A percentile compares a stretch with the other conserved stretches of the same genome.
Conservation (phyloP, 2,329 filamentous ascomycete species). For the Diaporthe sp. region DNA sequence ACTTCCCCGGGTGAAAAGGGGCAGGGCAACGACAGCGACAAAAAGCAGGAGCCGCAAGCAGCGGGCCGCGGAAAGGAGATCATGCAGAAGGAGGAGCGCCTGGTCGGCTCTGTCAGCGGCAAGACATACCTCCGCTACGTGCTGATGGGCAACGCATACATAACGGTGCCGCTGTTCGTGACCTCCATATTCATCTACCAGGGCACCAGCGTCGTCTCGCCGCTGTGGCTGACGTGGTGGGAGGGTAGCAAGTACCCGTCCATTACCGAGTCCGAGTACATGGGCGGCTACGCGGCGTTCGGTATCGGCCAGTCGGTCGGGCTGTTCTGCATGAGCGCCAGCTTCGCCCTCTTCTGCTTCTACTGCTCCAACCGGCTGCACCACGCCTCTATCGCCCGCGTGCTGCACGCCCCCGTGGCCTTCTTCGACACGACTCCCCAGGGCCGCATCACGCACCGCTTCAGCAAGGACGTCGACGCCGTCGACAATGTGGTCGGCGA, state of each 20-base stretch:
- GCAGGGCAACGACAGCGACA: not conserved
- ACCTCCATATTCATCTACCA: conserved; percentile 65
- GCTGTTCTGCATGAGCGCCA: conserved; percentile 72
- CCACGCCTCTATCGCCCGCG: conserved; percentile 8
- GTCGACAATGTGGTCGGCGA: conserved; percentile 76
- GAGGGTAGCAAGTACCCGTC: conserved; percentile 63
- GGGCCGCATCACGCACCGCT: conserved; percentile 75
- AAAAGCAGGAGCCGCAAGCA: not conserved
- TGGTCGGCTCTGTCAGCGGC: conserved; percentile 51
- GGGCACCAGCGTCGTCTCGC: conserved; percentile 71
- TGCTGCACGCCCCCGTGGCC: conserved; percentile 23
- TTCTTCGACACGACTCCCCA: conserved; percentile 77
- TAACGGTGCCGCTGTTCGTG: conserved; percentile 64
- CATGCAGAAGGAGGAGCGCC: conserved; percentile 75
- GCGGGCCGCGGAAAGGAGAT: conserved; percentile 55
- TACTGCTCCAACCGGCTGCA: conserved; percentile 74
- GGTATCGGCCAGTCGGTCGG: conserved; percentile 64
- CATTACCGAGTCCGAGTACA: conserved; percentile 50
- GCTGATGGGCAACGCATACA: conserved; percentile 61
- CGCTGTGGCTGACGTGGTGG: conserved; percentile 77
- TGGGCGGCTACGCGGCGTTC: conserved; percentile 70
- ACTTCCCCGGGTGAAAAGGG: not conserved
- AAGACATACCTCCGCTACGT: conserved; percentile 71
- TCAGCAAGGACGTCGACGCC: conserved; percentile 75
- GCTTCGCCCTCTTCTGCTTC: conserved; percentile 70